Percentiles rank a stretch among this genome's conserved stretches.
Evolutionary conservation across 768 basidiomycete genomes (phyloP).

Genomic region (Rickenella mellea): DNA sequence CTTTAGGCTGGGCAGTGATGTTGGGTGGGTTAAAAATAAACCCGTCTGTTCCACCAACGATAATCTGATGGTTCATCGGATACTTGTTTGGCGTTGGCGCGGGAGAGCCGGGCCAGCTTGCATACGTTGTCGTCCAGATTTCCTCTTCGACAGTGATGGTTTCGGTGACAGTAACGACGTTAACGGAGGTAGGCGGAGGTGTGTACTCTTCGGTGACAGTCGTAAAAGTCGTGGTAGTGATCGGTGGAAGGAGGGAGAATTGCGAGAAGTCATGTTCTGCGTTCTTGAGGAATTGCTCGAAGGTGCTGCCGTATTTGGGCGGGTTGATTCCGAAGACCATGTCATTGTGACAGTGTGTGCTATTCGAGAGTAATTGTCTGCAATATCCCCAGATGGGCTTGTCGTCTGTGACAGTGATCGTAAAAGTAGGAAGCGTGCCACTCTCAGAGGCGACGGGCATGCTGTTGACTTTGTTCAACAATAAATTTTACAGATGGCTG

Average conservation of each 20-base stretch:
- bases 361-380: constrained; percentile 24
- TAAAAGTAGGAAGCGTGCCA: constrained; percentile 35
- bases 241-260: constrained; percentile 8
- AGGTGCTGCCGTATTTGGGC: constrained; percentile 27
- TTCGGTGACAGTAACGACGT: constrained; percentile 26
- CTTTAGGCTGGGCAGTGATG: constrained; percentile 26
- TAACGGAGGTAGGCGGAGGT: constrained; percentile 10
- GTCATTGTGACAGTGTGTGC: constrained; percentile 43
- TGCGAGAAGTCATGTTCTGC: constrained; percentile 33
- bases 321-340: constrained; percentile 67
- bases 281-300: constrained; percentile 33
- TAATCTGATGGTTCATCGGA: constrained; percentile 20
- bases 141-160: constrained; percentile 25
- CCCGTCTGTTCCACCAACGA: constrained; percentile 17
- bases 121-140: constrained; percentile 27
- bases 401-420: constrained; percentile 29
- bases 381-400: constrained; percentile 54
- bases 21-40: constrained; percentile 21
- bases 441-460: constrained; percentile 34
- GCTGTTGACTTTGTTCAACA: constrained; percentile 23
- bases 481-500: no score
- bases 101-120: constrained; percentile 20
- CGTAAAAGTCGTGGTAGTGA: not conserved
- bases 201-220: constrained; percentile 6
- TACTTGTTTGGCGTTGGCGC: constrained; percentile 15